These are phyloP conservation scores for Hortiboletus campestris DNA, from an alignment of 768 basidiomycete species.

Conservation along the genomic window DNA sequence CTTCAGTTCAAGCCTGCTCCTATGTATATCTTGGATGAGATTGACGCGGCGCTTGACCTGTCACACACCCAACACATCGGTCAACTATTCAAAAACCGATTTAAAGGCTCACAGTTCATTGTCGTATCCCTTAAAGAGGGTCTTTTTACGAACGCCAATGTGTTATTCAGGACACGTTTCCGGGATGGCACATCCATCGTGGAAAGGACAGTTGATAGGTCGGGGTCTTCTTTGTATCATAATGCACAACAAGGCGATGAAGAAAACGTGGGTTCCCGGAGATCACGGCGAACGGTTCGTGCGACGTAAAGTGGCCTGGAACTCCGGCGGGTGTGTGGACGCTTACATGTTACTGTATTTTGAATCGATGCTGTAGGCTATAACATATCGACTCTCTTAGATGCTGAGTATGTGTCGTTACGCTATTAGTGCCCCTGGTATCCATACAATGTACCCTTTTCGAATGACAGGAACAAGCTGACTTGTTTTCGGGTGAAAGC, in stretches of 20 bases:
- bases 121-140: slow-evolving; percentile 97
- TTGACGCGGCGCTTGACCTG: slow-evolving; percentile 94
- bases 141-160: slow-evolving; percentile 96
- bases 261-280: slow-evolving; percentile 16
- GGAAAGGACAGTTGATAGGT: slow-evolving; percentile 71
- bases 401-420: too few species aligned
- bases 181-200: slow-evolving; percentile 92
- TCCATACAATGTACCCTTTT: too few species aligned
- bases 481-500: too few species aligned
- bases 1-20: slow-evolving; percentile 99
- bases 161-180: slow-evolving; percentile 89
- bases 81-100: slow-evolving; percentile 93
- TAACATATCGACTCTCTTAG: too few species aligned
- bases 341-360: background rate
- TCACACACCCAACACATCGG: slow-evolving; percentile 98
- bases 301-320: background rate
- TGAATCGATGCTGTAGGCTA: slow-evolving; percentile 10
- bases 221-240: slow-evolving; percentile 45
- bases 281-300: slow-evolving; percentile 15
- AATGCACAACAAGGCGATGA: slow-evolving; percentile 11
- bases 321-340: background rate
- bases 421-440: too few species aligned
- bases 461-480: too few species aligned
- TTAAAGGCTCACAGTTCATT: slow-evolving; percentile 98
- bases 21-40: slow-evolving; percentile 99